These are phyloP conservation scores for Liquidambar formosana DNA, from an alignment of 164 flowering plant genomes.

Conservation along the genomic window DNA sequence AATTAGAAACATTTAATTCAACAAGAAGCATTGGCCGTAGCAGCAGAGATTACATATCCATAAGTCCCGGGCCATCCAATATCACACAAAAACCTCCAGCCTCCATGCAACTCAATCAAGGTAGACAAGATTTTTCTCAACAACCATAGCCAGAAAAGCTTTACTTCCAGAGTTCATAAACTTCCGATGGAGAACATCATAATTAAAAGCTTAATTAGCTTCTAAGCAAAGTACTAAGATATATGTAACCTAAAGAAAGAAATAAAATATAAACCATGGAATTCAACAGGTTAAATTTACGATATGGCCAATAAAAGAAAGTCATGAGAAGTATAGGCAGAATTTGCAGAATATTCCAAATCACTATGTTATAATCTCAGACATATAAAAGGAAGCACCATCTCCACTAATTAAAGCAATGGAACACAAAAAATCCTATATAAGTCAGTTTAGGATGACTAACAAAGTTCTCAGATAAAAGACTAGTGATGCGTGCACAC, in stretches of 20 bases:
- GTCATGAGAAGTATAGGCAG: background rate
- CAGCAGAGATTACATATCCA: background rate
- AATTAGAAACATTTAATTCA: background rate
- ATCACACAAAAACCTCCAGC: background rate
- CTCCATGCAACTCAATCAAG: background rate
- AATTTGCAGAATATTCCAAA: background rate
- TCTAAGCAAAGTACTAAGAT: background rate
- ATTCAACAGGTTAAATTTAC: background rate
- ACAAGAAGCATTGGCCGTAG: background rate
- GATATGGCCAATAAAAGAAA: background rate
- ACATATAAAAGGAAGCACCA: background rate
- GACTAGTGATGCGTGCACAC: constrained; percentile 30
- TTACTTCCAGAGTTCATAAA: background rate
- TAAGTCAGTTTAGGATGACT: constrained; percentile 21
- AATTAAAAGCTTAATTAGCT: background rate
- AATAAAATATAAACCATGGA: too few species aligned
- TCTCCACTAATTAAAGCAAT: constrained; percentile 16
- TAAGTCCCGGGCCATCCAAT: constrained; percentile 3
- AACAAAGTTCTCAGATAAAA: constrained; percentile 27
- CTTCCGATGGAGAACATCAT: background rate
- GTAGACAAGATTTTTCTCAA: background rate
- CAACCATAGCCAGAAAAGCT: background rate
- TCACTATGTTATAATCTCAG: background rate
- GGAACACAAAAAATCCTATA: constrained; percentile 14
- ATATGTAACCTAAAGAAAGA: background rate